Percentiles rank a stretch among this genome's conserved stretches.
Conservation (phyloP, 495 filamentous ascomycete species). For the Hypoxylon fragiforme region DNA sequence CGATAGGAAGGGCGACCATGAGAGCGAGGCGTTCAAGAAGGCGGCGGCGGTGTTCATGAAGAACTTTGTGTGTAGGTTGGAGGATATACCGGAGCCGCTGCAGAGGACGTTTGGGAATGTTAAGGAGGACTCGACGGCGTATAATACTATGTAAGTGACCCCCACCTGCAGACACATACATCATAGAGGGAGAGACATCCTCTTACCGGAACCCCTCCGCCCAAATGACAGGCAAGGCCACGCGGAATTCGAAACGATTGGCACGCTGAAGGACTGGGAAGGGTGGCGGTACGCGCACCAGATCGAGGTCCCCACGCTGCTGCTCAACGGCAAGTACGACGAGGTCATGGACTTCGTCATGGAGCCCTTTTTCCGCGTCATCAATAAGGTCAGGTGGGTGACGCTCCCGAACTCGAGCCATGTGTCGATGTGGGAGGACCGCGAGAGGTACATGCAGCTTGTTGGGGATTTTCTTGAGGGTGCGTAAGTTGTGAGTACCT, state of each 20-base stretch:
- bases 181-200: too few species aligned
- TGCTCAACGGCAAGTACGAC: conserved; percentile 56
- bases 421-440: conserved; percentile 50
- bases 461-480: conserved; percentile 21
- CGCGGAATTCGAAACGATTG: conserved; percentile 49
- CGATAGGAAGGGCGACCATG: conserved; percentile 11
- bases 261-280: conserved; percentile 48
- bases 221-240: conserved; percentile 52
- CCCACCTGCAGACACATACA: background rate
- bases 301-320: conserved; percentile 45
- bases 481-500: too few species aligned
- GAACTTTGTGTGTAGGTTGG: conserved; percentile 18
- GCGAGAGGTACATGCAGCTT: conserved; percentile 42
- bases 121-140: conserved; percentile 23
- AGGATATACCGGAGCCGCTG: conserved; percentile 16
- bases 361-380: conserved; percentile 46
- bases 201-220: too few species aligned
- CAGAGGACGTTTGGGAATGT: conserved; percentile 12
- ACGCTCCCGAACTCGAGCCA: conserved; percentile 50
- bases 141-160: conserved; percentile 26
- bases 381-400: conserved; percentile 52
- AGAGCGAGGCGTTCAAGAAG: conserved; percentile 22
- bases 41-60: conserved; percentile 17
- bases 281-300: conserved; percentile 37
- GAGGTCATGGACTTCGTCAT: conserved; percentile 48